A percentile compares a stretch with the other conserved stretches of the same genome.
These are phyloP conservation scores for Colletotrichum sp. DNA, from an alignment of 2,329 filamentous ascomycete genomes.

Conservation along the genomic window DNA sequence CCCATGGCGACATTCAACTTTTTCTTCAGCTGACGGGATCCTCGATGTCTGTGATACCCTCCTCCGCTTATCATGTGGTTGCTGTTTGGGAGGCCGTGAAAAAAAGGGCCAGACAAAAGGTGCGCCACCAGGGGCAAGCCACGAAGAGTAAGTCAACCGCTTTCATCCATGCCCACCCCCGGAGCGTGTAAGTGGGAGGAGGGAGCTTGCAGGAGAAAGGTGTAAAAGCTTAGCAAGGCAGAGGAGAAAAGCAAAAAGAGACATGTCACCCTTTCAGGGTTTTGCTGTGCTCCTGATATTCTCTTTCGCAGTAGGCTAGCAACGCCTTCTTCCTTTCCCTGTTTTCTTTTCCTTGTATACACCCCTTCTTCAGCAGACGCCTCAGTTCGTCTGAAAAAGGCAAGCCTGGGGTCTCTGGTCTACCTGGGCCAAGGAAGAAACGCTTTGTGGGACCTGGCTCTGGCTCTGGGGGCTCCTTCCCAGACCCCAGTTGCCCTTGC, in stretches of 20 bases:
- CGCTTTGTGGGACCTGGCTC: neutral
- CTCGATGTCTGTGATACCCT: neutral
- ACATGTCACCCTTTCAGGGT: neutral
- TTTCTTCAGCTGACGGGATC: neutral
- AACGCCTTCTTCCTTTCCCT: neutral
- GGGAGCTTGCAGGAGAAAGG: neutral
- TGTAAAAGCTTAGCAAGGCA: neutral
- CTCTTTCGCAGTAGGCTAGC: neutral
- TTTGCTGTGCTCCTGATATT: neutral
- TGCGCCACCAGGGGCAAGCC: neutral
- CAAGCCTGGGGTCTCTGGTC: neutral
- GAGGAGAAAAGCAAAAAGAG: neutral
- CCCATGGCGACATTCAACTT: neutral
- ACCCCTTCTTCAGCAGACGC: neutral
- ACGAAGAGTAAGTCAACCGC: neutral
- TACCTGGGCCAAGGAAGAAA: neutral
- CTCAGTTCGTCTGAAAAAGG: neutral
- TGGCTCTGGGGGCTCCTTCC: neutral
- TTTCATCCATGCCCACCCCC: neutral
- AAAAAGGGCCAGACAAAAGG: neutral
- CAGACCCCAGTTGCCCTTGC: neutral
- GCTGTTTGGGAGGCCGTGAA: neutral
- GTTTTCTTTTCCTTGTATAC: neutral
- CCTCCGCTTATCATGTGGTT: neutral
- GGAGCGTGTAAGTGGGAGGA: constrained; percentile 8